Evolutionary conservation across 352 stramenopile genomes (phyloP).

Genomic region (Aphanomyces astaci): DNA sequence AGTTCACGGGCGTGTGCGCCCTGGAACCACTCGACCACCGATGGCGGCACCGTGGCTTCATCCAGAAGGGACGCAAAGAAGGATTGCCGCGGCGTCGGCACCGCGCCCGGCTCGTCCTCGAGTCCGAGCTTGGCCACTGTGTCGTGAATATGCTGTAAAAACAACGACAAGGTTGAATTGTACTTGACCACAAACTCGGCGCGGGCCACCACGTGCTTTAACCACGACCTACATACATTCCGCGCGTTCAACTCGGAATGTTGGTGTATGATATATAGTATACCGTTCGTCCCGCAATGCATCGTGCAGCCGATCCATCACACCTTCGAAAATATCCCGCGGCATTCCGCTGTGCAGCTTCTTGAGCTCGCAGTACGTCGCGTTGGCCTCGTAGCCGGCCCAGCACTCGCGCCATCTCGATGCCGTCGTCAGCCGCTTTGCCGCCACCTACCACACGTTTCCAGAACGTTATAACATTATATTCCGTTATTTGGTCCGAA

Average conservation of each 20-base stretch:
- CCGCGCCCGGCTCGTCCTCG: background rate
- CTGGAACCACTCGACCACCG: slow-evolving; percentile 9
- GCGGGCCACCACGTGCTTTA: background rate
- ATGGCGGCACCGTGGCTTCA: slow-evolving; percentile 1
- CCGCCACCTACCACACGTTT: background rate
- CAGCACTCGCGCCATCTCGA: slow-evolving; percentile 19
- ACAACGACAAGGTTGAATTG: slow-evolving; percentile 1
- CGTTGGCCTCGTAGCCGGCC: slow-evolving; percentile 1
- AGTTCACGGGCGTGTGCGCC: background rate
- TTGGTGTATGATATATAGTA: background rate
- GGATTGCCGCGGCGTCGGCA: background rate
- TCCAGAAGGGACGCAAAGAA: background rate
- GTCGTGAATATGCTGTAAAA: slow-evolving; percentile 1
- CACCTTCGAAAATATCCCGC: slow-evolving; percentile 14
- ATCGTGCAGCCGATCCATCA: slow-evolving; percentile 13
- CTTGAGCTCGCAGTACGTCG: background rate
- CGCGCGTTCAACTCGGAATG: background rate
- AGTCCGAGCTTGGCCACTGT: background rate
- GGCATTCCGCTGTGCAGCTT: slow-evolving; percentile 9
- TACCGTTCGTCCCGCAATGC: slow-evolving; percentile 14
- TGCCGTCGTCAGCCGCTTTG: slow-evolving; percentile 10
- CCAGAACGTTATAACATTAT: background rate
- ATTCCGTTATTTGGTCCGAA: too few relatives aligned
- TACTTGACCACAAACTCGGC: slow-evolving; percentile 19
- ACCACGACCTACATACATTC: background rate